Conservation (phyloP, 176 grass and related monocot species). For the Otatea glauca region DNA sequence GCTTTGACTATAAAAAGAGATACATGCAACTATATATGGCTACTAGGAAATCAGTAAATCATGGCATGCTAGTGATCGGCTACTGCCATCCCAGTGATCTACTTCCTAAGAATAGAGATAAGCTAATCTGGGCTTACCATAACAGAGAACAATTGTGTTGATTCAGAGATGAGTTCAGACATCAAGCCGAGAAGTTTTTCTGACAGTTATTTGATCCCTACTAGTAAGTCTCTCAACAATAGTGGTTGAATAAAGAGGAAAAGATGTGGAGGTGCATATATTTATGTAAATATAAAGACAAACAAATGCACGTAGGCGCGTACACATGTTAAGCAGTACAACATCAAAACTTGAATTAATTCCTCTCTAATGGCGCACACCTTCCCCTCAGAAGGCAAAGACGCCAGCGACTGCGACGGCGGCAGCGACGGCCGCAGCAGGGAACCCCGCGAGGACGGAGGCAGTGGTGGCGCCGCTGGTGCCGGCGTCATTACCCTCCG, state of each 20-base stretch:
- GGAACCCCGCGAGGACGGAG: background rate
- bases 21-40: too few relatives aligned
- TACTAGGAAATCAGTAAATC: too few relatives aligned
- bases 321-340: background rate
- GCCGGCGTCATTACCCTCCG: background rate
- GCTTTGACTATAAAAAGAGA: too few relatives aligned
- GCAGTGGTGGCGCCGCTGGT: background rate
- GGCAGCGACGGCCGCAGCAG: background rate
- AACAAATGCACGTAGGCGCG: background rate
- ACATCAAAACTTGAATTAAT: background rate
- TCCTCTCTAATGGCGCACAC: background rate
- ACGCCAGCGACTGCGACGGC: background rate
- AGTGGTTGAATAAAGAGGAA: background rate
- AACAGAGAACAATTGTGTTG: too few relatives aligned
- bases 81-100: too few relatives aligned
- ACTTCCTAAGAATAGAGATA: too few relatives aligned
- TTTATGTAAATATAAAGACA: background rate
- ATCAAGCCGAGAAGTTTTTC: too few relatives aligned
- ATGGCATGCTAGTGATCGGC: too few relatives aligned
- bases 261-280: background rate
- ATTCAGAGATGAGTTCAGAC: too few relatives aligned
- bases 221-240: background rate
- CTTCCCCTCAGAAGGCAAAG: slow-evolving; percentile 29
- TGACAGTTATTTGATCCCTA: background rate
- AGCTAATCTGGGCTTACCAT: too few relatives aligned